Evolutionary conservation across 202 grass and related monocot species (phyloP).

Genomic region (Schoenoplectus tabernaemontani): DNA sequence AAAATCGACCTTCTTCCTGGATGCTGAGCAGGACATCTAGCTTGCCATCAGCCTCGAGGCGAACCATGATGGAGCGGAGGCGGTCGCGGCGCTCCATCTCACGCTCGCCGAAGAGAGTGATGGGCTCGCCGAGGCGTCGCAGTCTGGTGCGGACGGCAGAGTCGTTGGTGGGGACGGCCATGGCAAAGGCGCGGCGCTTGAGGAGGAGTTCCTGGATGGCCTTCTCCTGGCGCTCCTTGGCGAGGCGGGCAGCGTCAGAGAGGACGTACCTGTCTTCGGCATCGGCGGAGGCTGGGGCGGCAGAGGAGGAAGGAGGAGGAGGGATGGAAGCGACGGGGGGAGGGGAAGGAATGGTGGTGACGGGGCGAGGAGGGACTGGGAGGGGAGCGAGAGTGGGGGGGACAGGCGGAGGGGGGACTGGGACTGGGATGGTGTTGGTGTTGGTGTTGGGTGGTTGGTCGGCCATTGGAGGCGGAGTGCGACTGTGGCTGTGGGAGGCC

Average conservation of each 20-base stretch:
- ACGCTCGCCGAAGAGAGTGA: slow-evolving; percentile 71
- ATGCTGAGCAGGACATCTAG: slow-evolving; percentile 59
- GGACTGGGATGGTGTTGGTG: neutral
- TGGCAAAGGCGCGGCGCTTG: slow-evolving; percentile 70
- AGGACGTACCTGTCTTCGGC: slow-evolving; percentile 54
- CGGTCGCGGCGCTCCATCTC: slow-evolving; percentile 89
- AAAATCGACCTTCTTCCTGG: slow-evolving; percentile 65
- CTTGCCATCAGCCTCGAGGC: slow-evolving; percentile 66
- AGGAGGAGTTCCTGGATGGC: slow-evolving; percentile 81
- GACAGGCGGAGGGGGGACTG: neutral
- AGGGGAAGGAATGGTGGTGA: slow-evolving; percentile 36
- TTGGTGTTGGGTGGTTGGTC: neutral
- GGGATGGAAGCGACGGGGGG: slow-evolving; percentile 44
- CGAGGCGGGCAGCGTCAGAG: slow-evolving; percentile 63
- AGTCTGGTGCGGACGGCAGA: slow-evolving; percentile 61
- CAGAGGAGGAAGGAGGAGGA: slow-evolving; percentile 12
- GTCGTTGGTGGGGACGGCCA: slow-evolving; percentile 92
- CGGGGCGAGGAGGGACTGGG: slow-evolving; percentile 22
- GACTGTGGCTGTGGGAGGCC: neutral
- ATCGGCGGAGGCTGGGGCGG: neutral
- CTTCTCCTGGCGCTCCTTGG: slow-evolving; percentile 85
- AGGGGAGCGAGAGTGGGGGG: slow-evolving; percentile 10
- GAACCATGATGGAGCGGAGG: slow-evolving; percentile 72
- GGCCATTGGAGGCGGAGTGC: neutral
- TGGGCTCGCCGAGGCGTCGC: slow-evolving; percentile 66